Percentiles rank a stretch among this genome's conserved stretches.
These are phyloP conservation scores for Aspergillus uvarum DNA, from an alignment of 2,329 filamentous ascomycete genomes.

Conservation along the genomic window DNA sequence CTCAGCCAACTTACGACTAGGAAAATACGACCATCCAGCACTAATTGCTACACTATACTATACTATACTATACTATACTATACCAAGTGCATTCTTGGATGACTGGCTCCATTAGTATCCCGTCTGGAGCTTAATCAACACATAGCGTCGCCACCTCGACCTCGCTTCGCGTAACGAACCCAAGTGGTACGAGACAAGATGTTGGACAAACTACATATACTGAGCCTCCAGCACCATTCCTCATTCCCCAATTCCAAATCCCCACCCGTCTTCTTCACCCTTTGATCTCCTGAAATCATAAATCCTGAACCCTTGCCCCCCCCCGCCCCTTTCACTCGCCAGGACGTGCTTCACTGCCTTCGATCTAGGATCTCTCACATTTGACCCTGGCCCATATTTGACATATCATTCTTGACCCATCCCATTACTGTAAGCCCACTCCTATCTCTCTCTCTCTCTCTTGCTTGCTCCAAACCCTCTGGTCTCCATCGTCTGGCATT, in stretches of 20 bases:
- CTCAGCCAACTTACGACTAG: neutral
- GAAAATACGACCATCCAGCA: conserved; percentile 1
- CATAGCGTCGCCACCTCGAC: conserved; percentile 25
- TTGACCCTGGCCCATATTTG: neutral
- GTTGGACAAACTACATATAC: conserved; percentile 18
- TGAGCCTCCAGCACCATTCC: conserved; percentile 8
- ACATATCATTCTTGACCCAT: neutral
- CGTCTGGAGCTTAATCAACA: conserved; percentile 18
- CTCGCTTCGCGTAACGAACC: conserved; percentile 14
- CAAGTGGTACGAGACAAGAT: conserved; percentile 18
- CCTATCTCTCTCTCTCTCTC: neutral
- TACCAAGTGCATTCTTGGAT: neutral
- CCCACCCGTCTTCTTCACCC: conserved; percentile 4
- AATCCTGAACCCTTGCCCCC: neutral
- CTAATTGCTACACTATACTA: neutral
- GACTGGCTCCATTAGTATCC: conserved; percentile 9
- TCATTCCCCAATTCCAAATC: neutral
- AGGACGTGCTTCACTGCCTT: neutral
- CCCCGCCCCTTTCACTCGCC: neutral
- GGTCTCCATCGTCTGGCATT: neutral
- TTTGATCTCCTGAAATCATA: neutral
- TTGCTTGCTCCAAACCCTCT: neutral
- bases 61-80: neutral
- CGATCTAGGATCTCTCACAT: neutral
- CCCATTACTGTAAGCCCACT: neutral